phyloP scores from a whole-genome alignment of 1,284 basidiomycete species.

The Xerocomus amazonicus region DNA sequence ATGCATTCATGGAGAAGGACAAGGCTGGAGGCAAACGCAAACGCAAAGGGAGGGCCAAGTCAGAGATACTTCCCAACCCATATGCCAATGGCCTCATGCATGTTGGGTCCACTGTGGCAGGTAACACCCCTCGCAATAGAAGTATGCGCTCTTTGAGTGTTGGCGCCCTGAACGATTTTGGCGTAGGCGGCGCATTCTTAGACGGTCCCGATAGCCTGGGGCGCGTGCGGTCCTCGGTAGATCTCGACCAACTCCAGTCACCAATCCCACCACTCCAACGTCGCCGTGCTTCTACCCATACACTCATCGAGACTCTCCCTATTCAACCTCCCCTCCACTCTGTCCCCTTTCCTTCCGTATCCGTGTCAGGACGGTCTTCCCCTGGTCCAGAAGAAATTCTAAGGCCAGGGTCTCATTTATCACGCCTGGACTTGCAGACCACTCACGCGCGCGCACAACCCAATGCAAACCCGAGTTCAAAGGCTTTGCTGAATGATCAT shows the following conservation, averaged over 20 bases:
- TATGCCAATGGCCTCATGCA: conserved; percentile 39
- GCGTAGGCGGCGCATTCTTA: conserved; percentile 43
- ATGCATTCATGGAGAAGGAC: conserved; percentile 68
- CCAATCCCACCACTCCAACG: conserved; percentile 41
- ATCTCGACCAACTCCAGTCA: conserved; percentile 45
- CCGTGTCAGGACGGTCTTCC: conserved; percentile 44
- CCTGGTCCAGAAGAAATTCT: conserved; percentile 39
- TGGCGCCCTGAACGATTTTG: conserved; percentile 54
- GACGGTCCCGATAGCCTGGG: conserved; percentile 33
- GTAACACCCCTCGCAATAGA: conserved; percentile 32
- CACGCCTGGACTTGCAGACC: conserved; percentile 31
- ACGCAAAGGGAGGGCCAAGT: conserved; percentile 46
- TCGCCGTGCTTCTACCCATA: conserved; percentile 47
- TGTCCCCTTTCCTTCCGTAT: conserved; percentile 62
- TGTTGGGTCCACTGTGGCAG: conserved; percentile 31
- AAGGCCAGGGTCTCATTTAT: conserved; percentile 31
- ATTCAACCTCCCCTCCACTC: conserved; percentile 44
- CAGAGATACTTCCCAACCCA: conserved; percentile 48
- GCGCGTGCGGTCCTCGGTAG: conserved; percentile 44
- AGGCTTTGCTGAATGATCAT: conserved; percentile 36
- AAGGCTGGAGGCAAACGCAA: conserved; percentile 43
- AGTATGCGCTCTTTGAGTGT: conserved; percentile 60
- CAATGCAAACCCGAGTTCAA: conserved; percentile 46
- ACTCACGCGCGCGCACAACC: conserved; percentile 45
- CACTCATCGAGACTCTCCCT: conserved; percentile 44